A percentile compares a stretch with the other conserved stretches of the same genome.
phyloP scores from a whole-genome alignment of 2,329 filamentous ascomycete species.

The Onygenales sp. region DNA sequence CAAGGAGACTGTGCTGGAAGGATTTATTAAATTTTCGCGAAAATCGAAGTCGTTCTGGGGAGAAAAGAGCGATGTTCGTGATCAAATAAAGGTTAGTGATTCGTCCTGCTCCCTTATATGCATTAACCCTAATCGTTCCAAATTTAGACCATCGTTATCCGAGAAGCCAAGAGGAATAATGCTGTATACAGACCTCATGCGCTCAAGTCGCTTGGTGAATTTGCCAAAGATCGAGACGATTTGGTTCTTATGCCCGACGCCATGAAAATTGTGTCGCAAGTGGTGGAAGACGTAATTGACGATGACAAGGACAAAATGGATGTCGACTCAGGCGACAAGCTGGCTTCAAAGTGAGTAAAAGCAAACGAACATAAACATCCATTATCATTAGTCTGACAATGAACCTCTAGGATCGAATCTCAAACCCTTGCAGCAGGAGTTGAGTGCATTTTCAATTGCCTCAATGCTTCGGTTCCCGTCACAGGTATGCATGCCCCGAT shows the following conservation, averaged over 20 bases:
- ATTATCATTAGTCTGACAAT: neutral
- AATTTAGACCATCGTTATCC: conserved; percentile 53
- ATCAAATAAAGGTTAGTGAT: conserved; percentile 56
- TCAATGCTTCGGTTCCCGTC: conserved; percentile 19
- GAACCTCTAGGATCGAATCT: conserved; percentile 17
- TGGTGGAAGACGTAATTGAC: conserved; percentile 50
- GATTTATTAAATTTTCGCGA: conserved; percentile 68
- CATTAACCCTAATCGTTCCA: conserved; percentile 11
- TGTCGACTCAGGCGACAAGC: conserved; percentile 44
- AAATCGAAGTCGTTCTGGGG: conserved; percentile 50
- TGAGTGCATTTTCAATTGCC: conserved; percentile 29
- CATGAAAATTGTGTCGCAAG: conserved; percentile 51
- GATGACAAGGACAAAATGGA: conserved; percentile 57
- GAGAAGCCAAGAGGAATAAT: conserved; percentile 90
- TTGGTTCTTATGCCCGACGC: conserved; percentile 62
- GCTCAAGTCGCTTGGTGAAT: conserved; percentile 61
- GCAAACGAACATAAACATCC: too few species aligned
- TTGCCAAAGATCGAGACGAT: conserved; percentile 59
- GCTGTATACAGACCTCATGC: conserved; percentile 70
- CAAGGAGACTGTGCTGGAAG: conserved; percentile 74
- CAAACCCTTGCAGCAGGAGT: conserved; percentile 30
- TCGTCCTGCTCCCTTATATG: neutral
- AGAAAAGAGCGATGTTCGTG: conserved; percentile 50
- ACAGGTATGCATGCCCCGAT: conserved; percentile 5
- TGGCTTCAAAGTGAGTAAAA: conserved; percentile 24